phyloP scores from a whole-genome alignment of 2,329 filamentous ascomycete genomes.

The Fusarium sp. region DNA sequence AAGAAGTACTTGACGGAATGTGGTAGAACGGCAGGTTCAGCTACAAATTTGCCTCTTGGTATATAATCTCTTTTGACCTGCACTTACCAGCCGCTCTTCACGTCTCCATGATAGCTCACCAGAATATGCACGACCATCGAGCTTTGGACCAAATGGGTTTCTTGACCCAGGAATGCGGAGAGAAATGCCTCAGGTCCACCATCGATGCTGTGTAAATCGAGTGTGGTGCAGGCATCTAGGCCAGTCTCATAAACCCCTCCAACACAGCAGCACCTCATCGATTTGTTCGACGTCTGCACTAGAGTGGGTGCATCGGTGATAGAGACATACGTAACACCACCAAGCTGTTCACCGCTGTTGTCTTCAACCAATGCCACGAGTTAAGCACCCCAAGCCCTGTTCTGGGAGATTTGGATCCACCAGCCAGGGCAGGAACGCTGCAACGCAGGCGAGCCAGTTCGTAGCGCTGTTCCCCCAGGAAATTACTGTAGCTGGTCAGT shows the following conservation, averaged over 20 bases:
- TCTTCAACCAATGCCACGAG: conserved; percentile 39
- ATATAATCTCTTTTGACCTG: neutral
- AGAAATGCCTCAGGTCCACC: conserved; percentile 54
- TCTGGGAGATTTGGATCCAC: conserved; percentile 47
- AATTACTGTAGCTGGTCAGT: conserved; percentile 44
- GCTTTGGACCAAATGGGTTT: conserved; percentile 17
- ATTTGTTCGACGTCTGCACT: conserved; percentile 42
- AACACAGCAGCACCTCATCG: conserved; percentile 34
- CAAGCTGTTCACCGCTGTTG: conserved; percentile 46
- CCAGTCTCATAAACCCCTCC: conserved; percentile 37
- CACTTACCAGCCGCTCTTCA: conserved; percentile 4
- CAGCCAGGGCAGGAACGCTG: conserved; percentile 33
- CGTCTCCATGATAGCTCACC: conserved; percentile 1
- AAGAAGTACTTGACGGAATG: neutral
- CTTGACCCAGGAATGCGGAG: conserved; percentile 47
- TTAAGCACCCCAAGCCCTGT: conserved; percentile 40
- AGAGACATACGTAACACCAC: conserved; percentile 39
- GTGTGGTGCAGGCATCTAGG: conserved; percentile 15
- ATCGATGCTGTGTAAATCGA: conserved; percentile 32
- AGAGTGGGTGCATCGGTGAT: conserved; percentile 36
- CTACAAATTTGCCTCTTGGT: neutral
- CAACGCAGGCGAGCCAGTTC: conserved; percentile 39
- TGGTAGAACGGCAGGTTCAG: neutral
- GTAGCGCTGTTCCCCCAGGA: conserved; percentile 44
- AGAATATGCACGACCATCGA: conserved; percentile 3